Percentiles rank a stretch among this genome's conserved stretches.
Conservation (phyloP, 202 grass and related monocot genomes). For the Cymbopogon flexuosus region DNA sequence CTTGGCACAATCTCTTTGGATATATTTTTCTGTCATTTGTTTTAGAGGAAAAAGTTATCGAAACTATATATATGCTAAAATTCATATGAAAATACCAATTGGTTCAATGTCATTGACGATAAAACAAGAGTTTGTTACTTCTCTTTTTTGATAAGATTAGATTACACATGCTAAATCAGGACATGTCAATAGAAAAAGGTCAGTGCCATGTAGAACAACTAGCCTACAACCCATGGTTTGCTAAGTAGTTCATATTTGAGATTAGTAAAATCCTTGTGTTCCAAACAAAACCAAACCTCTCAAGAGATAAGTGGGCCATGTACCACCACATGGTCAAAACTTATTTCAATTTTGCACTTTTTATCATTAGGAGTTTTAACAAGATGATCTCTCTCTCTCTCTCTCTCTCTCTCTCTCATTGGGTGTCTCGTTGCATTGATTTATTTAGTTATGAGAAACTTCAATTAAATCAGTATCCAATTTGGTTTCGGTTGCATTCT, state of each 20-base stretch:
- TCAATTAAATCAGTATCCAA: background rate
- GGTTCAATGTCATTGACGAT: no score
- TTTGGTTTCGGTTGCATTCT: background rate
- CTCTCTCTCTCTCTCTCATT: no score
- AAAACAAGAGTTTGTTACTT: background rate
- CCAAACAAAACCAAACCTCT: background rate
- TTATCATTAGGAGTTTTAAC: background rate
- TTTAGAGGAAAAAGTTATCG: no score
- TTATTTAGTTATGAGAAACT: background rate
- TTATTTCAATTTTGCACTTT: background rate
- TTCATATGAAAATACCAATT: no score
- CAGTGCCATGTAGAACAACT: background rate
- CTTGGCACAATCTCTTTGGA: no score
- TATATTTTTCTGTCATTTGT: no score
- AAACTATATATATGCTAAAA: no score
- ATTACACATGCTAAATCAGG: background rate
- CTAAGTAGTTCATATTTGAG: background rate
- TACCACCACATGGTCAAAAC: background rate
- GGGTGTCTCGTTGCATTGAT: background rate
- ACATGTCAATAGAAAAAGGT: background rate
- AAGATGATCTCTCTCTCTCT: background rate
- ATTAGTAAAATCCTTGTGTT: background rate
- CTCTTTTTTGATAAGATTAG: background rate
- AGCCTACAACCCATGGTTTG: background rate
- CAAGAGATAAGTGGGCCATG: background rate